phyloP scores from a whole-genome alignment of 2,329 filamentous ascomycete species.

The Arthrobotrys megalospora region DNA sequence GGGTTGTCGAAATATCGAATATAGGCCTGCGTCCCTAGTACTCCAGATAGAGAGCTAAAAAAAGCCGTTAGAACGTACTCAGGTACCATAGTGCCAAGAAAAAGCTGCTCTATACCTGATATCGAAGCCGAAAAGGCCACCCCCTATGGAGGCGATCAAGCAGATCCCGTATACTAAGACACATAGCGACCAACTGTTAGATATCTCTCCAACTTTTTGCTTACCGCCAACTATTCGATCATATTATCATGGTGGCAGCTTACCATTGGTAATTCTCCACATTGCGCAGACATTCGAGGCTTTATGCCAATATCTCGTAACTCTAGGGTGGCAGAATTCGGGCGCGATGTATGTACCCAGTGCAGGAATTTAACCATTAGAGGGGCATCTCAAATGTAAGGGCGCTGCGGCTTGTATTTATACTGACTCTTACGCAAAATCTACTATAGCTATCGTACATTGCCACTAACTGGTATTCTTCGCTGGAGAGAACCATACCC shows the following conservation, averaged over 20 bases:
- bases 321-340: neutral
- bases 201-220: too few relatives aligned
- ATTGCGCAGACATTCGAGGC: neutral
- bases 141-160: slow-evolving; percentile 75
- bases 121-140: slow-evolving; percentile 81
- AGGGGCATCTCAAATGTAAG: neutral
- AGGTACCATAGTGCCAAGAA: neutral
- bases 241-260: neutral
- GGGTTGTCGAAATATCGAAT: slow-evolving; percentile 80
- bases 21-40: slow-evolving; percentile 78
- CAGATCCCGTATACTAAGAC: slow-evolving; percentile 73
- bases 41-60: slow-evolving; percentile 74
- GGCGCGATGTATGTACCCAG: neutral
- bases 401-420: slow-evolving; percentile 23
- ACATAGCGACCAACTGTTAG: too few relatives aligned
- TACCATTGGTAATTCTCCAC: slow-evolving; percentile 36
- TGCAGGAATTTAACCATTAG: neutral
- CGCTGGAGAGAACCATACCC: neutral
- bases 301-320: neutral
- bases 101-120: slow-evolving; percentile 71
- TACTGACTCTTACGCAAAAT: neutral
- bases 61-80: neutral
- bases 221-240: too few relatives aligned
- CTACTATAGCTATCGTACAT: neutral
- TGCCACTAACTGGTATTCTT: neutral